These are phyloP conservation scores for Hypoxylon lienhwacheense DNA, from an alignment of 495 filamentous ascomycete species.

Conservation along the genomic window DNA sequence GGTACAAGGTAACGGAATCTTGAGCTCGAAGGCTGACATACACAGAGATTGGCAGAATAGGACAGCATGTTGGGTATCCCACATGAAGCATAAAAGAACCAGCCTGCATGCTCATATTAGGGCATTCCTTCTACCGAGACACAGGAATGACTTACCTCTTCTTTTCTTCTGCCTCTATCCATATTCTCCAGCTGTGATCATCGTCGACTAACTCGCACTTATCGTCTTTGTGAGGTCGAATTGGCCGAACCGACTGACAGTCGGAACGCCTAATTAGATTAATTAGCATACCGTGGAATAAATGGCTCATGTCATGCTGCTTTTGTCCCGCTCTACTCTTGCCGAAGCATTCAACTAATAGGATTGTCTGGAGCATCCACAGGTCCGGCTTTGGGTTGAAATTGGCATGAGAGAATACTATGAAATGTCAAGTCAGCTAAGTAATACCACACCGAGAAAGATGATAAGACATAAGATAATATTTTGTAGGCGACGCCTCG, in stretches of 20 bases:
- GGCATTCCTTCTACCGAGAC: background rate
- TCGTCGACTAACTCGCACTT: slow-evolving; percentile 34
- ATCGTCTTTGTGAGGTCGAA: slow-evolving; percentile 24
- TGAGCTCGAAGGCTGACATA: slow-evolving; percentile 61
- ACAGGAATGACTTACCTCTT: slow-evolving; percentile 43
- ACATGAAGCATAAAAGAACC: slow-evolving; percentile 60
- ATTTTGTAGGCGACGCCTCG: background rate
- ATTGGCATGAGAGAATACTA: slow-evolving; percentile 44
- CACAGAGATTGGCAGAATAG: slow-evolving; percentile 60
- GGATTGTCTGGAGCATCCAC: slow-evolving; percentile 59
- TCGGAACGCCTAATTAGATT: slow-evolving; percentile 60
- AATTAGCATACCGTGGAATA: slow-evolving; percentile 61
- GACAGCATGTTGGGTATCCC: slow-evolving; percentile 60
- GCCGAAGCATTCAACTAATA: slow-evolving; percentile 62
- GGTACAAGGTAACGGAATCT: slow-evolving; percentile 52
- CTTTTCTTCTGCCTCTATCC: slow-evolving; percentile 56
- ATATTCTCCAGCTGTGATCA: slow-evolving; percentile 49
- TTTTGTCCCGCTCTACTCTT: slow-evolving; percentile 58
- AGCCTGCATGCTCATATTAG: slow-evolving; percentile 36
- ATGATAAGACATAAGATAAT: background rate
- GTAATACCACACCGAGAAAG: background rate
- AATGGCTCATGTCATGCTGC: slow-evolving; percentile 57
- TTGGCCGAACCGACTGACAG: slow-evolving; percentile 49
- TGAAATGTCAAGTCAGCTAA: background rate
- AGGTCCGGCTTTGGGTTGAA: slow-evolving; percentile 54